phyloP scores from a whole-genome alignment of 2,329 filamentous ascomycete species.

The Fusarium foetens region DNA sequence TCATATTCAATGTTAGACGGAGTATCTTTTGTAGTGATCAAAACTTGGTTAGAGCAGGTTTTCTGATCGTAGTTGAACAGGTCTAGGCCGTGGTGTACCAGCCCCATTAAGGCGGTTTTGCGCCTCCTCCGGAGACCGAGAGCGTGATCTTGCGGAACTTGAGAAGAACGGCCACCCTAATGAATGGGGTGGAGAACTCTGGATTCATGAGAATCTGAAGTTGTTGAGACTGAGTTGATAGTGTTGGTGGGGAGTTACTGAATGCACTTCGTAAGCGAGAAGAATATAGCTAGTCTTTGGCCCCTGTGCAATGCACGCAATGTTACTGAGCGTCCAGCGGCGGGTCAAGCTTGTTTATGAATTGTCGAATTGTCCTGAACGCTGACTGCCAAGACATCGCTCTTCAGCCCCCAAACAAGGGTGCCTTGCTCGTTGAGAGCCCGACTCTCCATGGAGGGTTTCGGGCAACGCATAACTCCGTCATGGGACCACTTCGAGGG shows the following conservation, averaged over 20 bases:
- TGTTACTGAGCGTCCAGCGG: slow-evolving; percentile 10
- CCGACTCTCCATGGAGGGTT: not conserved
- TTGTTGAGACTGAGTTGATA: not conserved
- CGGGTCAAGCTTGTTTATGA: slow-evolving; percentile 32
- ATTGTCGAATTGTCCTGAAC: slow-evolving; percentile 17
- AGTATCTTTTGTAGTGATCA: slow-evolving; percentile 45
- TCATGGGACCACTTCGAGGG: not conserved
- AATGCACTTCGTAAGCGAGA: slow-evolving; percentile 1
- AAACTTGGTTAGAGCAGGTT: slow-evolving; percentile 47
- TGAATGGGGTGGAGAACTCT: slow-evolving; percentile 34
- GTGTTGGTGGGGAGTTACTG: not conserved
- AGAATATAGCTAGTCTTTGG: not conserved
- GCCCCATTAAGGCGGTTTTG: slow-evolving; percentile 41
- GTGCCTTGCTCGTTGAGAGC: slow-evolving; percentile 19
- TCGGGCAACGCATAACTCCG: slow-evolving; percentile 3
- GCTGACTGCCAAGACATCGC: slow-evolving; percentile 30
- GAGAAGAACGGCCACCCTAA: slow-evolving; percentile 40
- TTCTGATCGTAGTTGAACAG: slow-evolving; percentile 53
- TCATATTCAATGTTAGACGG: slow-evolving; percentile 52
- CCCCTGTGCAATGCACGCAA: not conserved
- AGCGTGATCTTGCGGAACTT: slow-evolving; percentile 39
- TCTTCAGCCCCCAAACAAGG: slow-evolving; percentile 21
- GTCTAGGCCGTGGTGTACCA: slow-evolving; percentile 47
- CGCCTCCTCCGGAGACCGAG: slow-evolving; percentile 39
- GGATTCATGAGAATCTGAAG: slow-evolving; percentile 37